Evolutionary conservation across 2,329 filamentous ascomycete species (phyloP), one percentile per base, ranked within the genome.

Genomic region (Dothideomycetidae sp.): DNA sequence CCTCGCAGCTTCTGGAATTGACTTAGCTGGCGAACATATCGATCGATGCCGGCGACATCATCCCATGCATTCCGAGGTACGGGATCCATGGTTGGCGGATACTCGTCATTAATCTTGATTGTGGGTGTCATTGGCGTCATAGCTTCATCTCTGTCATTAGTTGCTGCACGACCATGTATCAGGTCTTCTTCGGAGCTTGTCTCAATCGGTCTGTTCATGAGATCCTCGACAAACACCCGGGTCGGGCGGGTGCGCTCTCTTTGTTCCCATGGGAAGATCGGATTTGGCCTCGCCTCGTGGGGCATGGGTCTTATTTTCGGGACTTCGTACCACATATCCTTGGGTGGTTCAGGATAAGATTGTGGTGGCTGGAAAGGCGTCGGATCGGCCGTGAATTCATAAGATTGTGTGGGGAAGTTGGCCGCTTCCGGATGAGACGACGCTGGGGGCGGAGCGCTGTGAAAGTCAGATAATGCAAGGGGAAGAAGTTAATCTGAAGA

Each of bases 211-310:
- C 44, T 43, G n/a, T 44, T 44, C 5, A 41, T 37, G 14, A 36
- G 41, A 41, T 76, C 71, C 42, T 76, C 72, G 32, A 64, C 60
- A 50, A 86, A 90, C 10, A 76, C 67, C 46, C 82, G 73, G 10
- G 71, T 72, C 7, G 74, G 61, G 49, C 66, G 73, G 10, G 78
- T 68, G 43, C 71, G 72, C 41, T 76, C 63, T 44, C 78, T 63
- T 29, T 59, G 61, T 57, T 98, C 90, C 90, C 90, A 98, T 0
- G 90, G 90, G 56, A 98, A 98, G 33, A 96, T 77, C 3, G 76
- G 69, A 33, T 70, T 68, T 10, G 76, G 71, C 43, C 63, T 70
- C 45, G 75, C 65, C 30, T 68, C 63, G 33, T 73, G 67, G 14
- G 73, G 73, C 12, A 65, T 64, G 41, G 72, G 68, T 44, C 68